Evolutionary conservation across 2,329 filamentous ascomycete species (phyloP).

Genomic region (Colletotrichum sp.): DNA sequence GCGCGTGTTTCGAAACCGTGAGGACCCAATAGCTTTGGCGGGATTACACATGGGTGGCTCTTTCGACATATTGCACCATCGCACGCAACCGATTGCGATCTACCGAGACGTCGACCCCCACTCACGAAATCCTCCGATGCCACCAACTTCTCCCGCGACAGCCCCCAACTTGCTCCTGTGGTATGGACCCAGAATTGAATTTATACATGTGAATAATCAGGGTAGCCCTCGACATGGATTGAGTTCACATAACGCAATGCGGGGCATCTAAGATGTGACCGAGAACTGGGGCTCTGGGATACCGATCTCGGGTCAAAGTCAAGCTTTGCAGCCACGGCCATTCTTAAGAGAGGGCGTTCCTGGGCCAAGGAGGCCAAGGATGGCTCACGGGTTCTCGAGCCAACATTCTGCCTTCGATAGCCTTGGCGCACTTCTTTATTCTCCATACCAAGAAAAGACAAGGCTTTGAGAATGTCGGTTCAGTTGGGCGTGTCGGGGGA

Average conservation of each 20-base stretch:
- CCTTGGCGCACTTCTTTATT: background rate
- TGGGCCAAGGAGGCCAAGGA: background rate
- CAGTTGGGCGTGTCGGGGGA: background rate
- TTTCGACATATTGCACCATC: constrained; percentile 2
- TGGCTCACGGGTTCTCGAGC: background rate
- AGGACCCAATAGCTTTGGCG: background rate
- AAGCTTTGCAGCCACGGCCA: background rate
- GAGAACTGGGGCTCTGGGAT: background rate
- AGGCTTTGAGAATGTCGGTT: background rate
- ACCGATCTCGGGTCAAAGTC: background rate
- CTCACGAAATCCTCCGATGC: background rate
- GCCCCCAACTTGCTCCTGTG: background rate
- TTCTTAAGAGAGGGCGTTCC: background rate
- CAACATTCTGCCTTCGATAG: background rate
- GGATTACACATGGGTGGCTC: background rate
- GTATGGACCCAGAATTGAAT: background rate
- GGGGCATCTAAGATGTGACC: background rate
- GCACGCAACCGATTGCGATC: background rate
- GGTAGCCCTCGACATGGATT: background rate
- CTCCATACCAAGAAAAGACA: background rate
- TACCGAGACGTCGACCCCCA: background rate
- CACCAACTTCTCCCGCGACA: background rate
- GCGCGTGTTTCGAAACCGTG: background rate
- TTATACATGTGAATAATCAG: background rate
- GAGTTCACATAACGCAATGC: background rate